These are phyloP conservation scores for Tetragonia tetragonoides DNA, from an alignment of 148 eudicot genomes.

Conservation along the genomic window DNA sequence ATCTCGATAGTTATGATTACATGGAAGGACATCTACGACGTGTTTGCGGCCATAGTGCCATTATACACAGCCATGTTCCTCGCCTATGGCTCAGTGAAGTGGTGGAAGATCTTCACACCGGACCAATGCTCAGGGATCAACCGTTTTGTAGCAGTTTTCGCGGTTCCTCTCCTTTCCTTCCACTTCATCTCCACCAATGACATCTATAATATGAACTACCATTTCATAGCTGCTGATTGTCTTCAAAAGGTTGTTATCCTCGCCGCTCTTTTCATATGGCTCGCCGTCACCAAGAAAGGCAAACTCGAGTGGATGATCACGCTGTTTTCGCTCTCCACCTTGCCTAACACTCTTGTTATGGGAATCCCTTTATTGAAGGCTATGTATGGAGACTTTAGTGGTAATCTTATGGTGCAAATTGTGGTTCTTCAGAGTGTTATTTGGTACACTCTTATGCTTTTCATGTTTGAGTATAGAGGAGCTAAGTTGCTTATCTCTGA, in stretches of 20 bases:
- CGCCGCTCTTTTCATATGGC: constrained; percentile 64
- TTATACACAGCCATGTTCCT: constrained; percentile 88
- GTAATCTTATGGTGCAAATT: constrained; percentile 82
- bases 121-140: constrained; percentile 98
- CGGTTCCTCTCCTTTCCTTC: constrained; percentile 85
- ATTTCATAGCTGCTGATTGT: constrained; percentile 81
- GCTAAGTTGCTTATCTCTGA: constrained; percentile 79
- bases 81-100: constrained; percentile 88
- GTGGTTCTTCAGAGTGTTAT: constrained; percentile 84
- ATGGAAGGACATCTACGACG: constrained; percentile 86
- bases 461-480: constrained; percentile 85
- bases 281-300: constrained; percentile 51
- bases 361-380: constrained; percentile 83
- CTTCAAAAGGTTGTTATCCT: constrained; percentile 78
- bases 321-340: constrained; percentile 76
- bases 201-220: constrained; percentile 88
- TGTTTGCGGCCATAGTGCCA: constrained; percentile 79
- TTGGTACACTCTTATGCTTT: constrained; percentile 91
- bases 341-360: constrained; percentile 95
- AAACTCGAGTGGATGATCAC: constrained; percentile 91
- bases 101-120: constrained; percentile 99
- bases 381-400: constrained; percentile 89
- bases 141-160: constrained; percentile 91
- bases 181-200: constrained; percentile 87
- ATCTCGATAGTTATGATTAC: constrained; percentile 51